Conservation (phyloP, 345 rosid genomes). For the Salix viminalis region DNA sequence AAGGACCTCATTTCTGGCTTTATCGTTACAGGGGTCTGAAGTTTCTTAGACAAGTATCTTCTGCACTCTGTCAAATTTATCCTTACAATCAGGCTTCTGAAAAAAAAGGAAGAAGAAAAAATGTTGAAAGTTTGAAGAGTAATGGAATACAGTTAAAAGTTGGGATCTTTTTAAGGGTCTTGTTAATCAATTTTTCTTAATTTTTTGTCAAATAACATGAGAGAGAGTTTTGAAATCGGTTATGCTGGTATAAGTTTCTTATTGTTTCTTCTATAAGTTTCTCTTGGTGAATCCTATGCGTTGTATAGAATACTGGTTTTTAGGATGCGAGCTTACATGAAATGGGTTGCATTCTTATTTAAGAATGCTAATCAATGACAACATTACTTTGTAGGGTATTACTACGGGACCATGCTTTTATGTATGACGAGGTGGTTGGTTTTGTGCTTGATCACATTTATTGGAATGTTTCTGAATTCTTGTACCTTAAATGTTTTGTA, state of each 20-base stretch:
- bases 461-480: slow-evolving; percentile 9
- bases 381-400: slow-evolving; percentile 5
- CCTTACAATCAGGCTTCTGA: not conserved
- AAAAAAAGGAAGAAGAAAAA: not conserved
- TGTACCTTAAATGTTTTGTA: slow-evolving; percentile 1
- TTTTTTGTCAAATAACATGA: not conserved
- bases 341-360: slow-evolving; percentile 1
- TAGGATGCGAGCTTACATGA: slow-evolving; percentile 10
- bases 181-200: not conserved
- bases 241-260: not conserved
- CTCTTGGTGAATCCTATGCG: not conserved
- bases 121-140: not conserved
- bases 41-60: not conserved
- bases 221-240: not conserved
- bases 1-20: not conserved
- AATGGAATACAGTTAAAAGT: not conserved
- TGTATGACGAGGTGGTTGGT: slow-evolving; percentile 16
- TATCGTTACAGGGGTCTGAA: not conserved
- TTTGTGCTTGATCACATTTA: slow-evolving; percentile 9
- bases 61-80: not conserved
- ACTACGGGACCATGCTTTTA: slow-evolving; percentile 24
- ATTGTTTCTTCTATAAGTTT: not conserved
- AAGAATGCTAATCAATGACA: not conserved
- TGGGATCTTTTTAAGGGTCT: not conserved
- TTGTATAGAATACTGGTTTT: not conserved